Base-by-base conservation (phyloP, 2,329 filamentous ascomycete species). In the Allantophomopsis lycopodina region DNA sequence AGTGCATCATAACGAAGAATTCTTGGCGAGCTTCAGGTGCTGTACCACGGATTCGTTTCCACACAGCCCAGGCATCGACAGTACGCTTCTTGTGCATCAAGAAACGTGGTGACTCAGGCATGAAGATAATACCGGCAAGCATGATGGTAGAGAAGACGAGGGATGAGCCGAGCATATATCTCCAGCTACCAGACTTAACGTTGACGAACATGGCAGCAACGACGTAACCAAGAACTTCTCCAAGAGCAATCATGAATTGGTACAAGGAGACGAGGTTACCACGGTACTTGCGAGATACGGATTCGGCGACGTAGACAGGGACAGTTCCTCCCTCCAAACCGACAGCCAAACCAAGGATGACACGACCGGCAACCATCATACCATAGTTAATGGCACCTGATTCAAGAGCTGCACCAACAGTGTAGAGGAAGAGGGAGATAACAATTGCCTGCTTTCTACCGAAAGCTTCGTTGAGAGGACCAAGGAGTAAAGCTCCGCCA, bases 301-400 rank as follows among this genome's bases (percentile, higher is more conserved):
- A 79, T 57, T 85, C 80, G 1, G 80, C 79, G 21, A 85, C 79
- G 46, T 85, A 85, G 40, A 84, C 76, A 1, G 79, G 79, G 4
- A 84, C 79, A 0, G 79, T 84, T 54, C 80, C 80, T 38, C 79
- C 79, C 53, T 84, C 80, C 2, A 84, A 65, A 59, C 80, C 80
- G 38, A 85, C 76, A 48, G 79, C 80, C 6, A 79, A 56, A 40
- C 81, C 80, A 0, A 85, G 69, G 40, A 85, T 73, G 5, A 85
- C 68, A 48, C 80, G 73, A 3, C 72, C 73, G 2, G 74, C 62
- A 20, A 84, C 67, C 47, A 85, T 82, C 78, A 84, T 83, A 38
- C 69, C 76, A 52, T 75, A 84, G 59, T 74, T 74, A 28, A 81
- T 69, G 2, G 76, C 64, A 7, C 77, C 80, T 12, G 80, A 79